Base-by-base conservation (phyloP, 768 basidiomycete species). In the Cystobasidiopsis lactophilus region DNA sequence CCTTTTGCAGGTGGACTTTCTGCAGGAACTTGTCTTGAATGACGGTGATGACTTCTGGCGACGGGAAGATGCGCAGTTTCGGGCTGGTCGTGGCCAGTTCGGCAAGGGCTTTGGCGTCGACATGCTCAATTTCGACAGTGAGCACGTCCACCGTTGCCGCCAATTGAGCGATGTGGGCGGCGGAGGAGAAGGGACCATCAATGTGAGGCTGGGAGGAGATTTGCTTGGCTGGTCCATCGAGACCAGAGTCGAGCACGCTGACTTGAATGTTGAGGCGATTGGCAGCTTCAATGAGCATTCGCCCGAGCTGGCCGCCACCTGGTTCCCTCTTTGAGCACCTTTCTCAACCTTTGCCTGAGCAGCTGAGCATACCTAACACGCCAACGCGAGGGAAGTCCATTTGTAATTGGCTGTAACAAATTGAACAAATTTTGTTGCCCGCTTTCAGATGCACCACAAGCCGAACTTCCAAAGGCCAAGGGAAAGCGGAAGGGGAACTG, bases 271-370 rank as follows among this genome's bases (percentile, higher is more conserved):
- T 83, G 47, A 96, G 74, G 30, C 85, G 73, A 2, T 88, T 79
- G 2, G 91, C 89, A 0, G 89, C 78, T 30, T 79, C 79, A 3
- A 80, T 83, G 14, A 98, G 75, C 93, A 98, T 98, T 23, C 91
- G 85, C 24, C 91, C 91, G 24, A 98, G 77, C 68, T 96, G 91
- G 57, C 91, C 89, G 35, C 93, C 93, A 57, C 91, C 91, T 89
- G 40, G n/a, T n/a, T n/a, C n/a, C n/a, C n/a, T n/a, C n/a, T n/a
- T n/a, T n/a, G n/a, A n/a, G n/a, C n/a, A 40, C 37, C 33, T 52
- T 16, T 19, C 37, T 18, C 23, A 21, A 37, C 5, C 24, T 29
- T 21, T 37, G 13, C 16, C 19, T 33, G 5, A 19, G 9, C 14
- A 11, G 35, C 10, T 50, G 49, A 19, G 21, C 49, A 14, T 14